phyloP scores from a whole-genome alignment of 2,329 filamentous ascomycete genomes.

The Chaetomium sp. region DNA sequence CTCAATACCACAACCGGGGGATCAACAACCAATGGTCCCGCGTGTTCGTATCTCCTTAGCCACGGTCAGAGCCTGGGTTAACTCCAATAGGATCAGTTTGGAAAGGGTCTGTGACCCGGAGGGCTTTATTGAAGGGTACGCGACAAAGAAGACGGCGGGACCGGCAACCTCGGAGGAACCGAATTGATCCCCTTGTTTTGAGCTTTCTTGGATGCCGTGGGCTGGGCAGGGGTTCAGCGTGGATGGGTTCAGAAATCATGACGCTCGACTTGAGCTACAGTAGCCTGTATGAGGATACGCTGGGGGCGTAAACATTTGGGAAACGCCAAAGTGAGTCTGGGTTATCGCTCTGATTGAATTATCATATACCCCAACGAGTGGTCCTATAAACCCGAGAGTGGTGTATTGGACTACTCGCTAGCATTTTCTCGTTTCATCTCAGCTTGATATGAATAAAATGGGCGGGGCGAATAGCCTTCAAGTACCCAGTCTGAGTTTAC shows the following conservation, averaged over 20 bases:
- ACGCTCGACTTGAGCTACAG: too few species aligned
- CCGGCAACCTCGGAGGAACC: slow-evolving; percentile 29
- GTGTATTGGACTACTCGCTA: too few species aligned
- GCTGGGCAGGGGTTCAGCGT: neutral
- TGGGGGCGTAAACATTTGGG: too few species aligned
- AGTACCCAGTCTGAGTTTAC: too few species aligned
- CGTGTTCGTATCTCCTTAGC: slow-evolving; percentile 49
- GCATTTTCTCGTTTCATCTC: too few species aligned
- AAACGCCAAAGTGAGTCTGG: too few species aligned
- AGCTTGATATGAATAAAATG: too few species aligned
- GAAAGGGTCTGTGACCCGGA: slow-evolving; percentile 63
- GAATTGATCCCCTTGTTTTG: neutral
- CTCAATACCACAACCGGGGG: neutral
- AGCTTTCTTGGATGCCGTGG: neutral
- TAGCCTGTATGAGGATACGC: too few species aligned
- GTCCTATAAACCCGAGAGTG: too few species aligned
- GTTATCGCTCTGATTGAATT: too few species aligned
- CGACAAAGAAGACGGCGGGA: slow-evolving; percentile 41
- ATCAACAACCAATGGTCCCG: slow-evolving; percentile 26
- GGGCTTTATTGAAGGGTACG: slow-evolving; percentile 67
- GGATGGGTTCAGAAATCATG: neutral
- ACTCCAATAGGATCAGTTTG: slow-evolving; percentile 54
- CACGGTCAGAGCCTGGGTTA: slow-evolving; percentile 60
- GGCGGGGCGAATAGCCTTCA: too few species aligned
- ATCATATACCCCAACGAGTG: too few species aligned